Base-by-base conservation (phyloP, 2,329 filamentous ascomycete genomes). In the Ceratocystis huliohia region DNA sequence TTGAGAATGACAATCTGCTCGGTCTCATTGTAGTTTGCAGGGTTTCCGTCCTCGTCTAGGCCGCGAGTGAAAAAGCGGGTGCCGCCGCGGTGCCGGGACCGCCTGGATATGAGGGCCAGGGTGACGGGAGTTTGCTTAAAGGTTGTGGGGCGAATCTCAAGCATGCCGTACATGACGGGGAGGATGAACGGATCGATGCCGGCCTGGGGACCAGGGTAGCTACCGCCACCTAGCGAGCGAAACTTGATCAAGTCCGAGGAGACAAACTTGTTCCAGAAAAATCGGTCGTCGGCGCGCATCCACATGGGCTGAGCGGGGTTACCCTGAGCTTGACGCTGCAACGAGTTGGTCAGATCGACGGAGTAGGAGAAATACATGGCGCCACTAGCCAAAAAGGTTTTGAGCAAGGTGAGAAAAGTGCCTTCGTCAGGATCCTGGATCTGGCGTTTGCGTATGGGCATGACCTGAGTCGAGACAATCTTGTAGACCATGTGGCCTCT, bases 341-440 rank as follows among this genome's bases (percentile, higher is more conserved):
- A 96, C 74, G 85, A 92, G 80, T 96, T 99, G 71, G 94, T 99
- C 70, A 99, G 83, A 76, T 99, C 94, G 75, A 96, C 85, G 7
- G 92, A 93, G 79, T 99, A 99, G 67, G 94, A 97, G 73, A 96
- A 99, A 82, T 96, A 97, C 87, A 97, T 91, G 7, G 93, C 91
- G 0, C 89, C 89, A 13, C 84, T 86, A 74, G 88, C 88, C 71
- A 99, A 82, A 69, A 94, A 86, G 61, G 82, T 84, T 76, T 91
- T 91, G 71, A 99, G 83, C 65, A 97, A 81, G 63, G 81, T 78
- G 65, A 97, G 82, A 76, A 96, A 97, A 71, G 85, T 88, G 76
- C 97, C 93, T 80, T 99, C 94, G 74, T 99, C 94, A 57, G 87
- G 85, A 73, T 99, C 94, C 76, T 89, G 90, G 69, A 97, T 85